These are phyloP conservation scores for Naegleria gruberi DNA, from an alignment of 208 protist species.

Conservation along the genomic window DNA sequence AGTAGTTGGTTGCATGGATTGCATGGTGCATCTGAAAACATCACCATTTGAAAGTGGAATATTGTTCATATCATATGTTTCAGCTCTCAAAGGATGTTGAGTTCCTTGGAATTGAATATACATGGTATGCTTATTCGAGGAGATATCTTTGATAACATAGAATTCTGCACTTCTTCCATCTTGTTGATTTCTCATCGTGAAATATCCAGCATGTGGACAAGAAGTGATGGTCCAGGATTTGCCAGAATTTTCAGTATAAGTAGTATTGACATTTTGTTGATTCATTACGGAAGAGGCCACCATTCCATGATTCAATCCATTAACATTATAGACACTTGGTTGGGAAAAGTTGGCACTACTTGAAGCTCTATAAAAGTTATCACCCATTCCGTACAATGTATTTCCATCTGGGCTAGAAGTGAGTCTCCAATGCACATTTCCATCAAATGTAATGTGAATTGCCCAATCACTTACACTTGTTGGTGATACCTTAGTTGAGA, in stretches of 20 bases:
- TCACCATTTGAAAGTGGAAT: not conserved
- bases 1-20: slow-evolving; percentile 40
- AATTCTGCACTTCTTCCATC: not conserved
- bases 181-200: not conserved
- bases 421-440: not conserved
- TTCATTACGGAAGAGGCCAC: no score
- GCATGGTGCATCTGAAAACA: slow-evolving; percentile 41
- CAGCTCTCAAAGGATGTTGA: not conserved
- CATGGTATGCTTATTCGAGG: not conserved
- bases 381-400: not conserved
- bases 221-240: not conserved
- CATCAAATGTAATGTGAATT: slow-evolving; percentile 3
- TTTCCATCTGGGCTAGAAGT: not conserved
- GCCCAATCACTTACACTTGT: not conserved
- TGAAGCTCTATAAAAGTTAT: not conserved
- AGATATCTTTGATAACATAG: not conserved
- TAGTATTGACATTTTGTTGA: no score
- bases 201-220: not conserved
- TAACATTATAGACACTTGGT: no score
- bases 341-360: no score
- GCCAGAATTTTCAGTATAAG: not conserved
- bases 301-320: no score
- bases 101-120: not conserved
- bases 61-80: not conserved
- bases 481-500: not conserved